These are phyloP conservation scores for Kwoniella sp. DNA, from an alignment of 768 basidiomycete genomes.

Conservation along the genomic window DNA sequence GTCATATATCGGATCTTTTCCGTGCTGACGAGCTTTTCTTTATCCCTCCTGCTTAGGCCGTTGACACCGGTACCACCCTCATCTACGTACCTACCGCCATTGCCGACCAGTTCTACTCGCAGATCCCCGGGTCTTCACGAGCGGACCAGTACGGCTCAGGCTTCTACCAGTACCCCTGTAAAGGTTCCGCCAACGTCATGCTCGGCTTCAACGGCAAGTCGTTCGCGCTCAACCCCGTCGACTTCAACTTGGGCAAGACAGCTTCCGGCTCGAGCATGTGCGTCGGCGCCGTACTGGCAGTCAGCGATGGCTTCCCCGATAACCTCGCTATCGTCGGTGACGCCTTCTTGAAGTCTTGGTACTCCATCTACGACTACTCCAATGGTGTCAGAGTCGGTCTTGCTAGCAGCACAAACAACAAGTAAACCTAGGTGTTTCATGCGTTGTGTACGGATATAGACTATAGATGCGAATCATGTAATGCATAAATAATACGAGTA, in stretches of 20 bases:
- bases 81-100: slow-evolving; percentile 64
- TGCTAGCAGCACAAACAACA: slow-evolving; percentile 59
- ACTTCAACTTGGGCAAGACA: slow-evolving; percentile 65
- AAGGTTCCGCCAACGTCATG: slow-evolving; percentile 53
- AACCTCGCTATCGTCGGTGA: slow-evolving; percentile 68
- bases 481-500: too few relatives aligned
- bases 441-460: neutral
- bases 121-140: slow-evolving; percentile 63
- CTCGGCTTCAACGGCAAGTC: slow-evolving; percentile 60
- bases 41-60: slow-evolving; percentile 61
- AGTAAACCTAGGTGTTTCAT: neutral
- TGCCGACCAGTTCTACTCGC: slow-evolving; percentile 61
- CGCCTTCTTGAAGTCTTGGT: slow-evolving; percentile 71
- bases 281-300: slow-evolving; percentile 63
- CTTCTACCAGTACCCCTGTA: slow-evolving; percentile 66
- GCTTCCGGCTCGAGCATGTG: slow-evolving; percentile 60
- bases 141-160: slow-evolving; percentile 61
- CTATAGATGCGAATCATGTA: neutral
- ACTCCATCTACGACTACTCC: slow-evolving; percentile 66
- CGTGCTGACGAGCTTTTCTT: neutral
- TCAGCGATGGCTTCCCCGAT: slow-evolving; percentile 60
- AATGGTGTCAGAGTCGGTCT: slow-evolving; percentile 65
- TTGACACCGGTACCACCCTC: slow-evolving; percentile 71
- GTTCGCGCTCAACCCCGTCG: slow-evolving; percentile 60
- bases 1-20: too few relatives aligned